Conservation (phyloP, 2,329 filamentous ascomycete genomes). For the Ophiostoma fasciatum region DNA sequence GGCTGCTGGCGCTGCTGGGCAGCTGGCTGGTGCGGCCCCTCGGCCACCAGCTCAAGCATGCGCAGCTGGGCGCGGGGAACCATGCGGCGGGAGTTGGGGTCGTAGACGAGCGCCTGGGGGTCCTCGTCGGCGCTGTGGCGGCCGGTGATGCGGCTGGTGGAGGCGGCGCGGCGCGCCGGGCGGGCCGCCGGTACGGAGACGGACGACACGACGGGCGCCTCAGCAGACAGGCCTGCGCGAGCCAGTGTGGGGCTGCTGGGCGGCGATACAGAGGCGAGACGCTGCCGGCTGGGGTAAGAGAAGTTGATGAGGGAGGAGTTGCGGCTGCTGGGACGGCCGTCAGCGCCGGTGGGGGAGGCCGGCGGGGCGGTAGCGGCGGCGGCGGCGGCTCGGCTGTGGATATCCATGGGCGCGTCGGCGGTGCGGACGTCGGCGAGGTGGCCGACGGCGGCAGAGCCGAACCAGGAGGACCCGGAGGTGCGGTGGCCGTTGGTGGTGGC, state of each 20-base stretch:
- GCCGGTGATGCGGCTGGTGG: constrained; percentile 11
- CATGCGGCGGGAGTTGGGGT: constrained; percentile 51
- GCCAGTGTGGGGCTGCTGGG: constrained; percentile 12
- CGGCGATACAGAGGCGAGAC: constrained; percentile 25
- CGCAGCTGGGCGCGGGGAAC: constrained; percentile 31
- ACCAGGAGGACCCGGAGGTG: constrained; percentile 37
- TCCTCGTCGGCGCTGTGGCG: constrained; percentile 14
- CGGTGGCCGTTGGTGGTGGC: too few species aligned
- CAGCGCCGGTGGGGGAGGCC: constrained; percentile 7
- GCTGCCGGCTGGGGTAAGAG: constrained; percentile 36
- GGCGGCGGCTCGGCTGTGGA: too few species aligned
- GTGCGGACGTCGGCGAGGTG: constrained; percentile 30
- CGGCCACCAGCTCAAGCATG: too few species aligned
- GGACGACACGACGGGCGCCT: neutral
- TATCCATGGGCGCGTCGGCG: constrained; percentile 26
- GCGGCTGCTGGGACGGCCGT: constrained; percentile 29
- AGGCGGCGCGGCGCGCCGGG: constrained; percentile 11
- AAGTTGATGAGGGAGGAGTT: constrained; percentile 41
- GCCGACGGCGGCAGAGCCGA: constrained; percentile 28
- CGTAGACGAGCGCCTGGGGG: constrained; percentile 40
- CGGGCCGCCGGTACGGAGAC: too few species aligned
- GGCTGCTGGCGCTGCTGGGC: constrained; percentile 18
- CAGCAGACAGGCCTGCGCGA: neutral
- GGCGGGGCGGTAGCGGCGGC: too few species aligned
- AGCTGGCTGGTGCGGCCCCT: too few species aligned